phyloP scores from a whole-genome alignment of 306 rosid genomes.

The Oemleria cerasiformis region DNA sequence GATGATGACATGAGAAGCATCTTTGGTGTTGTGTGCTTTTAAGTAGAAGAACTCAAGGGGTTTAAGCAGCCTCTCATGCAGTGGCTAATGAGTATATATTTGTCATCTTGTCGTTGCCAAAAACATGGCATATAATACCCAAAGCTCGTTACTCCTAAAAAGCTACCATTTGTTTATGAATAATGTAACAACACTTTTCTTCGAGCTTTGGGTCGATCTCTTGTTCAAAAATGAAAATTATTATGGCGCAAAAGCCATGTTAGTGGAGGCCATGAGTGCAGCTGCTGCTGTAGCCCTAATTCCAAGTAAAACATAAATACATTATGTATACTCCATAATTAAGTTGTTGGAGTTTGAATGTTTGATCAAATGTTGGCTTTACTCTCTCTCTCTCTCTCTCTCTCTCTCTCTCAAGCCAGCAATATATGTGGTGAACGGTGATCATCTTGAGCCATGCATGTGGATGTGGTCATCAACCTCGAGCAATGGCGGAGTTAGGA shows the following conservation, averaged over 20 bases:
- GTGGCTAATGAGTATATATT: background rate
- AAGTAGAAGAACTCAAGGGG: background rate
- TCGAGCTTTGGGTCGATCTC: conserved; percentile 30
- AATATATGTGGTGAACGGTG: background rate
- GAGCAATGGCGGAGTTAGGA: too few species aligned
- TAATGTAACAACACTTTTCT: background rate
- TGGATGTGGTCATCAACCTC: too few species aligned
- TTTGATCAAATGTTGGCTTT: conserved; percentile 23
- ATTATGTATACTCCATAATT: background rate
- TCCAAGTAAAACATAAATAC: conserved; percentile 22
- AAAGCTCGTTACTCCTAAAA: conserved; percentile 26
- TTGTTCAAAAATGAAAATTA: background rate
- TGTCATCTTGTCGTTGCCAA: conserved; percentile 40
- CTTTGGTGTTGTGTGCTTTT: background rate
- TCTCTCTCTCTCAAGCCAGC: background rate
- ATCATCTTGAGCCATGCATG: too few species aligned
- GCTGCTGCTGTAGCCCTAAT: conserved; percentile 22
- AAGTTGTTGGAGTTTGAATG: conserved; percentile 27
- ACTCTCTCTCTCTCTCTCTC: too few species aligned
- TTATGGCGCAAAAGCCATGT: conserved; percentile 22
- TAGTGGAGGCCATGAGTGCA: conserved; percentile 51
- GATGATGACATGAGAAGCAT: conserved; percentile 5
- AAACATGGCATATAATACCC: conserved; percentile 45
- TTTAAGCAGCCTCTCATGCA: conserved; percentile 8
- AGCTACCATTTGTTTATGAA: conserved; percentile 3